These are phyloP conservation scores for Pontederia paniculata DNA, from an alignment of 176 grass and related monocot genomes.

Conservation along the genomic window DNA sequence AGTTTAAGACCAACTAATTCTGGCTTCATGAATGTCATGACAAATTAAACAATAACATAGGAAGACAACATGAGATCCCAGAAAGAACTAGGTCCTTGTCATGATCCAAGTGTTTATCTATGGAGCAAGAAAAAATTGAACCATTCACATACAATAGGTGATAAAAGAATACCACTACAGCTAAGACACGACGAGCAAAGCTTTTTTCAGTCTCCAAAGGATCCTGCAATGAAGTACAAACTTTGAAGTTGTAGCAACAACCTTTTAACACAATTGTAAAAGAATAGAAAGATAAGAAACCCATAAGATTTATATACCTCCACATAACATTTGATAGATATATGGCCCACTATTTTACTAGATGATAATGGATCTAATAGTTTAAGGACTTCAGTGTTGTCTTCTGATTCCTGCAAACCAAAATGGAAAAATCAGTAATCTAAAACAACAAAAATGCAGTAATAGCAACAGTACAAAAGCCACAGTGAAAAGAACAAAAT, in stretches of 20 bases:
- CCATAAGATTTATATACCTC: conserved; percentile 33
- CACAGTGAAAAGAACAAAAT: too few species aligned
- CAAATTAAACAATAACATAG: too few species aligned
- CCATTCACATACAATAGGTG: neutral
- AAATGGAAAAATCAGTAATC: neutral
- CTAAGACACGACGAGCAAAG: conserved; percentile 71
- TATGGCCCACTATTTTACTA: conserved; percentile 44
- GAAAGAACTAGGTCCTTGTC: neutral
- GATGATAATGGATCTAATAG: conserved; percentile 72
- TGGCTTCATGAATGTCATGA: too few species aligned
- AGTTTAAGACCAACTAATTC: too few species aligned
- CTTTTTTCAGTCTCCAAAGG: conserved; percentile 83
- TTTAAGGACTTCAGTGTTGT: conserved; percentile 49
- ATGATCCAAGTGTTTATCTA: neutral
- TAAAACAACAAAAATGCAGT: neutral
- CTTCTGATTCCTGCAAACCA: conserved; percentile 54
- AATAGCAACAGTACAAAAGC: neutral
- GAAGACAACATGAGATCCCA: too few species aligned
- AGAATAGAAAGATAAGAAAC: neutral
- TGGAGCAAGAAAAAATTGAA: conserved; percentile 10
- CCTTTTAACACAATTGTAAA: neutral
- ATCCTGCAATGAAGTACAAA: conserved; percentile 40
- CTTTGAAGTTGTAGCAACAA: neutral
- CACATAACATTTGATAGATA: conserved; percentile 52
- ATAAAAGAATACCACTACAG: conserved; percentile 58